Percentiles rank a stretch among this genome's conserved stretches.
These are phyloP conservation scores for Gamarada debralockiae DNA, from an alignment of 495 filamentous ascomycete species.

Conservation along the genomic window DNA sequence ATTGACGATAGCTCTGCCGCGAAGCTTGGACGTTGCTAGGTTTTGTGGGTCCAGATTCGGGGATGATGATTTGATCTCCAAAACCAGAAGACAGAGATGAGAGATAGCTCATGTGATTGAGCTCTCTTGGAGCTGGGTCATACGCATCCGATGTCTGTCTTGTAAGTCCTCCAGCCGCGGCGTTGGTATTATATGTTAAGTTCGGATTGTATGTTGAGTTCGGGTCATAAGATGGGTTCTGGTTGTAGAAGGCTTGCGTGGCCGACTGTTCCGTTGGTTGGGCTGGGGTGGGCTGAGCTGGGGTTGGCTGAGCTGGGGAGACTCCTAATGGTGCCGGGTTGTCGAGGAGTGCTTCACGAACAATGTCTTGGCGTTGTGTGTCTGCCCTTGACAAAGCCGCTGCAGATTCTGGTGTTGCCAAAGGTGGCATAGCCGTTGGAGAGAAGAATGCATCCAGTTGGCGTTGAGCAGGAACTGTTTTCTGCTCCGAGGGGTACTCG, in stretches of 20 bases:
- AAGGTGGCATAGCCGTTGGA: neutral
- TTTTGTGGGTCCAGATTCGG: constrained; percentile 18
- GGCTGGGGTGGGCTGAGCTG: neutral
- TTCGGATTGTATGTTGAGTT: neutral
- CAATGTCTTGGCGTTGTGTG: constrained; percentile 3
- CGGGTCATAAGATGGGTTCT: neutral
- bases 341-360: constrained; percentile 5
- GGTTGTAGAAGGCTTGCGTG: constrained; percentile 12
- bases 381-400: constrained; percentile 3
- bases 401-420: constrained; percentile 12
- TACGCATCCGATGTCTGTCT: constrained; percentile 24
- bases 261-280: neutral
- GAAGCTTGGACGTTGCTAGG: neutral
- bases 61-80: constrained; percentile 47
- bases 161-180: constrained; percentile 4
- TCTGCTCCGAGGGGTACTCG: constrained; percentile 7
- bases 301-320: neutral
- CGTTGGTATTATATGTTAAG: constrained; percentile 2
- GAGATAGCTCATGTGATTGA: constrained; percentile 35
- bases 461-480: constrained; percentile 4
- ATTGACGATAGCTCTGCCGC: constrained; percentile 10
- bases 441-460: constrained; percentile 8
- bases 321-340: constrained; percentile 9
- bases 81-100: constrained; percentile 53
- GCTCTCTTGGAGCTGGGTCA: constrained; percentile 28